phyloP scores from a whole-genome alignment of 768 basidiomycete genomes.

The Lactarius sp. region DNA sequence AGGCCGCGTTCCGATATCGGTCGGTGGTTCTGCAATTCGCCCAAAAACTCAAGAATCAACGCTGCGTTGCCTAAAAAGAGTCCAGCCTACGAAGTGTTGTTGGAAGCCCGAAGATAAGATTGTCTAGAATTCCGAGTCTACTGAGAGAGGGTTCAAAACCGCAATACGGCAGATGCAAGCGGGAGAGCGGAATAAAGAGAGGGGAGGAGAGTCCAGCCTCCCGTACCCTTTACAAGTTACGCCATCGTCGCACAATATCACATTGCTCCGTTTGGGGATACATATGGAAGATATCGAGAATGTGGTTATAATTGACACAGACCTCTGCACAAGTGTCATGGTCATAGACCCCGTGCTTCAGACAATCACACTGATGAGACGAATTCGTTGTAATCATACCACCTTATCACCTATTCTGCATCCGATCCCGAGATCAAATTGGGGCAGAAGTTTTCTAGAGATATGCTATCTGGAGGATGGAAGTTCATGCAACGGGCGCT shows the following conservation, averaged over 20 bases:
- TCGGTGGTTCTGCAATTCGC: background rate
- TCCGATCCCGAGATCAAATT: background rate
- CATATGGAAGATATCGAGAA: background rate
- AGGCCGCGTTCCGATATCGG: too few relatives aligned
- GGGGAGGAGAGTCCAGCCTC: background rate
- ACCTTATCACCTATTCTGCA: background rate
- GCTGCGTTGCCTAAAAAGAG: background rate
- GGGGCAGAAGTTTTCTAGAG: background rate
- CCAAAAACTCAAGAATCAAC: background rate
- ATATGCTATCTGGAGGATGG: background rate
- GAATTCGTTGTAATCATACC: background rate
- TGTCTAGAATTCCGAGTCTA: background rate
- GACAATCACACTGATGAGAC: background rate
- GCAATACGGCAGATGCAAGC: background rate
- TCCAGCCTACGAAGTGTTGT: background rate
- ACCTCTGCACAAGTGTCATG: background rate
- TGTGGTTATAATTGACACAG: background rate
- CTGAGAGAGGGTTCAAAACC: background rate
- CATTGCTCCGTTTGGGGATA: background rate
- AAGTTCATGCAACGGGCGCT: background rate
- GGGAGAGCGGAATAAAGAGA: background rate
- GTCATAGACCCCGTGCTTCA: background rate
- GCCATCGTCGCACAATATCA: background rate
- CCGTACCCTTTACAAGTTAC: background rate
- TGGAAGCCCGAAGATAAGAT: background rate